Percentiles rank a stretch among this genome's conserved stretches.
Evolutionary conservation across 2,329 filamentous ascomycete genomes (phyloP).

Genomic region (Colletotrichum brevisporum): DNA sequence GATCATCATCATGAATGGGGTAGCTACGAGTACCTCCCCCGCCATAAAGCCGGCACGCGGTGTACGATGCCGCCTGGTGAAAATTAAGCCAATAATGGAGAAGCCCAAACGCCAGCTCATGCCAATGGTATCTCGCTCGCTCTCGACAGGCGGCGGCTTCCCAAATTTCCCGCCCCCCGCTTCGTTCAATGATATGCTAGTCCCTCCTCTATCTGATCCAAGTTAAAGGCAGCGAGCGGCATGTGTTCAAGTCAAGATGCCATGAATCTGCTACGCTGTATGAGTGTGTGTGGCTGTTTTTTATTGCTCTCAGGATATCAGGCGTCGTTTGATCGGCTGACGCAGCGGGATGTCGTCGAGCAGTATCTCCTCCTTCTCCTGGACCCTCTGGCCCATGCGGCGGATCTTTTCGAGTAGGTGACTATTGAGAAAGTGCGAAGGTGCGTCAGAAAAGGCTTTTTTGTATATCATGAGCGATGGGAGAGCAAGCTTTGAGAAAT

Average conservation of each 20-base stretch:
- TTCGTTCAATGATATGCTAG: no score
- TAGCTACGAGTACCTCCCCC: no score
- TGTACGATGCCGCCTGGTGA: no score
- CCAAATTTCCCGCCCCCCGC: no score
- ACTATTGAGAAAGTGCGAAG: conserved; percentile 49
- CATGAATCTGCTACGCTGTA: neutral
- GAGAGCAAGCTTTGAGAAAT: neutral
- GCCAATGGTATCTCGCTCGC: no score
- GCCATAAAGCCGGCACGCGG: no score
- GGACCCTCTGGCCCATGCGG: conserved; percentile 57
- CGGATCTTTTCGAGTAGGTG: conserved; percentile 71
- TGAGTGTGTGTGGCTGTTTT: no score
- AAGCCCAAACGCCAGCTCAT: no score
- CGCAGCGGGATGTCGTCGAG: conserved; percentile 54
- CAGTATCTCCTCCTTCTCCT: conserved; percentile 48
- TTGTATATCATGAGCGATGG: conserved; percentile 43
- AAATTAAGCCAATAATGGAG: no score
- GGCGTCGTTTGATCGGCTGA: conserved; percentile 61
- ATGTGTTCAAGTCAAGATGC: no score
- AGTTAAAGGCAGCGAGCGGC: no score
- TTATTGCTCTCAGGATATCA: conserved; percentile 51
- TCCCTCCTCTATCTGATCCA: no score
- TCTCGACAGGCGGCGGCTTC: neutral
- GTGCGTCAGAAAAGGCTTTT: conserved; percentile 46
- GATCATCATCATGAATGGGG: neutral